Base-by-base conservation (phyloP, 2,329 filamentous ascomycete genomes). In the Talaromyces sp. region DNA sequence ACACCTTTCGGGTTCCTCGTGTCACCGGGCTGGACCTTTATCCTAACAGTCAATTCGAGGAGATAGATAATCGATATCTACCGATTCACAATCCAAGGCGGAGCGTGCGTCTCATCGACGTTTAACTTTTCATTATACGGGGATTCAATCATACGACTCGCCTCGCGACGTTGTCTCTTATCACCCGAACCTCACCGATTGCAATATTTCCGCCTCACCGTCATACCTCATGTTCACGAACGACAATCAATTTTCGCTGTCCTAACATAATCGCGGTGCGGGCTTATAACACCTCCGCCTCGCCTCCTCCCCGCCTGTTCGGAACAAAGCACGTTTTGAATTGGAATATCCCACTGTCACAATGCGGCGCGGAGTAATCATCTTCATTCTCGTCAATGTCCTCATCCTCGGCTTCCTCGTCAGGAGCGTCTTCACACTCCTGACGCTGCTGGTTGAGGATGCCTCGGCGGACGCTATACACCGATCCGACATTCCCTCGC, bases 401-500 rank as follows among this genome's bases (percentile, higher is more conserved):
- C 68, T 88, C 66, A 81, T 92, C 68, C 76, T 92, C 69, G 82
- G 82, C 60, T 85, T 89, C 73, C 82, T 91, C 43, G 78, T 92
- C 37, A 84, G 88, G 78, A 84, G 82, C 68, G 88, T 91, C 72
- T 90, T 87, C 79, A 91, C 89, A 9, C 83, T 93, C 41, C 84
- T 93, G 66, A 86, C 87, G 9, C 83, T 93, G 11, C 82, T 93
- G 52, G 82, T 90, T 70, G 85, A 89, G 77, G 86, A 89, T 78
- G 89, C 87, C 68, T 81, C 85, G 19, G 82, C 83, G 67, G 88
- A 91, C 78, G 86, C 87, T 62, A 91, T 92, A 65, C 84, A 84
- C 68, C 83, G 83, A 68, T 83, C 85, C 60, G 89, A 91, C 70
- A 83, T 91, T 50, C 88, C 88, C 14, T 84, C 86, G 9, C 86